Base-by-base conservation (phyloP, 106 monocot species). In the Acorus calamus region DNA sequence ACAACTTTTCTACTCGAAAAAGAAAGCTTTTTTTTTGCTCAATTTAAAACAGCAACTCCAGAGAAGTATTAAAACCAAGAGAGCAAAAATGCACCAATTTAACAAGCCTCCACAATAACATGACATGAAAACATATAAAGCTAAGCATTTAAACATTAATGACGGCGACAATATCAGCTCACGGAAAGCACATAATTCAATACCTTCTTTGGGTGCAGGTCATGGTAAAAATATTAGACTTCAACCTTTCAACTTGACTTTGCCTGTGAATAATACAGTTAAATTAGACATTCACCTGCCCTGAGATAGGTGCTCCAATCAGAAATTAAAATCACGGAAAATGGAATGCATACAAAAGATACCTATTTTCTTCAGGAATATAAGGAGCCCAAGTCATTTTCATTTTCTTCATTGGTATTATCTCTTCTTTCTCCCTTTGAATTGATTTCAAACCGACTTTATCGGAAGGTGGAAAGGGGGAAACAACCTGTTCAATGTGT, bases 301-400 rank as follows among this genome's bases (percentile, higher is more conserved):
- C 1, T 28, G 28, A 28, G 28, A 28, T 0, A 28, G 28, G 28
- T 28, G 28, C 28, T 10, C 12, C 41, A 48, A 65, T 53, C n/a
- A 66, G 49, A 8, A 61, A 48, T 41, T 46, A 11, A 50, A 9
- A 57, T 28, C 28, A 28, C 1, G 28, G 28, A 28, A 28, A 28
- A 28, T 28, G 28, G 28, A 28, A 28, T 28, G 28, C 28, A 28
- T 28, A 59, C 13, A 66, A 47, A 3, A 69, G 9, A n/a, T 73
- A 92, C 98, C 98, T 76, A 49, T 83, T 49, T 56, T 86, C 92
- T 51, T 92, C 47, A 11, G 98, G 98, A 74, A 99, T 81, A 67
- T 99, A 99, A 47, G 98, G 92, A 42, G 92, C 76, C 98, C 98
- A 99, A 57, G 71, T 81, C 88, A 99, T 88, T 73, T 99, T 92